Conservation (phyloP, 2,329 filamentous ascomycete genomes). For the Colletotrichum horii region DNA sequence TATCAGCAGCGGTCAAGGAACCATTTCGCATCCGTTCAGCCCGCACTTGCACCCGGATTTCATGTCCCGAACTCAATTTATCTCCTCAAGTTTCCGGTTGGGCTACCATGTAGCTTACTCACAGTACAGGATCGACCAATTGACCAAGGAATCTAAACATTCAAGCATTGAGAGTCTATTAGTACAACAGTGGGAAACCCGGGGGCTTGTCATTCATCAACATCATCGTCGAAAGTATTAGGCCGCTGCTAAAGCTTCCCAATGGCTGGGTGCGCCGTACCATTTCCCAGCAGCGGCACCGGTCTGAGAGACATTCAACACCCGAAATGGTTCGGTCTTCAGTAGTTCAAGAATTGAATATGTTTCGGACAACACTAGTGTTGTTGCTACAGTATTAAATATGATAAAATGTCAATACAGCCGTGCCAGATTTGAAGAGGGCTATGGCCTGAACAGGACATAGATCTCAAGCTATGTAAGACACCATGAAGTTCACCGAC, state of each 20-base stretch:
- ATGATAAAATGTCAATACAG: neutral
- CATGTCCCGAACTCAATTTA: neutral
- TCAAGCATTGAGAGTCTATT: too few species aligned
- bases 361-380: neutral
- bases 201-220: neutral
- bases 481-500: fast-evolving
- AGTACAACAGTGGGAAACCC: neutral
- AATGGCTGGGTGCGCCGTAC: fast-evolving
- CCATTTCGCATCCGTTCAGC: fast-evolving
- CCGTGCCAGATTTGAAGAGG: neutral
- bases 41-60: neutral
- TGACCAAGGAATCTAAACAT: neutral
- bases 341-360: neutral
- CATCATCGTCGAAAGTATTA: fast-evolving
- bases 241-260: fast-evolving
- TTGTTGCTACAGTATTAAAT: neutral
- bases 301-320: fast-evolving
- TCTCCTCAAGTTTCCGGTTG: fast-evolving
- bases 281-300: fast-evolving
- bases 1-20: fast-evolving
- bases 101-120: neutral
- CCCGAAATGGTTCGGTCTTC: neutral
- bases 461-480: fast-evolving
- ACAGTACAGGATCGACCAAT: fast-evolving
- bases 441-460: neutral